Percentiles rank a stretch among this genome's conserved stretches.
These are phyloP conservation scores for Geranium brycei DNA, from an alignment of 345 rosid genomes.

Conservation along the genomic window DNA sequence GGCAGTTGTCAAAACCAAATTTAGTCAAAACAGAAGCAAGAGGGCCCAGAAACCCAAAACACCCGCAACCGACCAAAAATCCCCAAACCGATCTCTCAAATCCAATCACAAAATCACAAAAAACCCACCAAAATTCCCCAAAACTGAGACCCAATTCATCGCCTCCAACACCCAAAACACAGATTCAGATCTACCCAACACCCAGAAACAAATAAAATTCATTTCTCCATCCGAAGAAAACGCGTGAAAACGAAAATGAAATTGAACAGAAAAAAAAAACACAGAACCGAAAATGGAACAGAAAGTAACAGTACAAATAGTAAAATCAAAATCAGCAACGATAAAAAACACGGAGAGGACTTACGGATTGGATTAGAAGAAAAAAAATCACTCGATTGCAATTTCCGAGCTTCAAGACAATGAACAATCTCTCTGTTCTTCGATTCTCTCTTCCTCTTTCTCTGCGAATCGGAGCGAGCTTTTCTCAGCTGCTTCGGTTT, in stretches of 20 bases:
- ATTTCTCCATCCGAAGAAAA: neutral
- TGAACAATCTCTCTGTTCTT: slow-evolving; percentile 3
- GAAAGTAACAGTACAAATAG: slow-evolving; percentile 10
- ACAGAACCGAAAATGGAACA: slow-evolving; percentile 8
- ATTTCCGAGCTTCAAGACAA: slow-evolving; percentile 9
- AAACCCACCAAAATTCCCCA: neutral
- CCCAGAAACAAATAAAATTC: too few relatives aligned
- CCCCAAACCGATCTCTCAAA: neutral
- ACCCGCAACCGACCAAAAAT: neutral
- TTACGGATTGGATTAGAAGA: slow-evolving; percentile 53
- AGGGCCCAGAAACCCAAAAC: slow-evolving; percentile 20
- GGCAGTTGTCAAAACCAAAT: slow-evolving; percentile 3
- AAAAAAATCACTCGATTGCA: slow-evolving; percentile 17
- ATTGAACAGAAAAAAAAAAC: neutral
- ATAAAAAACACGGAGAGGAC: slow-evolving; percentile 15
- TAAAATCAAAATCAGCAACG: slow-evolving; percentile 8
- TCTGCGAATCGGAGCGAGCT: slow-evolving; percentile 52
- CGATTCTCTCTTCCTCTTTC: slow-evolving; percentile 30
- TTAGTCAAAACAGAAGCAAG: slow-evolving; percentile 1
- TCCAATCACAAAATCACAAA: neutral
- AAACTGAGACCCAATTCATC: neutral
- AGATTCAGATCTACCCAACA: slow-evolving; percentile 30
- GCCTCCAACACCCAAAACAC: neutral
- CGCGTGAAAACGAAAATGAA: neutral
- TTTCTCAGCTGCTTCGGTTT: slow-evolving; percentile 13